A percentile compares a stretch with the other conserved stretches of the same genome.
phyloP scores from a whole-genome alignment of 2,329 filamentous ascomycete genomes.

The Sporothrix humicola region DNA sequence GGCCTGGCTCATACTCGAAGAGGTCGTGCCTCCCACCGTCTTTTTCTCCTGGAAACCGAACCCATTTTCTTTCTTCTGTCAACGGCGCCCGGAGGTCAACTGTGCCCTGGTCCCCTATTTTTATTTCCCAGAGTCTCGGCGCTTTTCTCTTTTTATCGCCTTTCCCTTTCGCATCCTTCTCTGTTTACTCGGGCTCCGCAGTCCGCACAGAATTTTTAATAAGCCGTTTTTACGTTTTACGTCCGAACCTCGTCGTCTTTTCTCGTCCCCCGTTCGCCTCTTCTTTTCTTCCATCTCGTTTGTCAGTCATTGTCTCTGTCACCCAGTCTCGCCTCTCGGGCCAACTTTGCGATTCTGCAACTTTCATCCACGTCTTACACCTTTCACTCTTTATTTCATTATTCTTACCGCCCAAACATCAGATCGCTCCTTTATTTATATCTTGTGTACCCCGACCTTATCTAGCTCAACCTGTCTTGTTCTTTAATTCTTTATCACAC shows the following conservation, averaged over 20 bases:
- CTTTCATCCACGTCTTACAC: background rate
- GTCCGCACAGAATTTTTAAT: background rate
- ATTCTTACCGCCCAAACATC: background rate
- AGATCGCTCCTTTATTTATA: background rate
- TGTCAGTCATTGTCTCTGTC: background rate
- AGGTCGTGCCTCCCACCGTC: too few species aligned
- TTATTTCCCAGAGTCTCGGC: background rate
- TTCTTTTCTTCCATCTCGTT: background rate
- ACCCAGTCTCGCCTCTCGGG: background rate
- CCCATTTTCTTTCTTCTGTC: background rate
- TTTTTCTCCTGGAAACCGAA: background rate
- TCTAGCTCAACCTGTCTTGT: background rate
- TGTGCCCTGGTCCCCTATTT: background rate
- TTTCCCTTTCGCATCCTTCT: background rate
- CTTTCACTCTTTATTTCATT: background rate
- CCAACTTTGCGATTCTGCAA: background rate
- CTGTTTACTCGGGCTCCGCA: slow-evolving; percentile 8
- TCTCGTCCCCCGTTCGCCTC: background rate
- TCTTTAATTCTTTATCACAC: background rate
- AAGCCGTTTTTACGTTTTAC: background rate
- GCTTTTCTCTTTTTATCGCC: background rate
- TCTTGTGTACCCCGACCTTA: background rate
- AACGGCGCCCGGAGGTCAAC: slow-evolving; percentile 13
- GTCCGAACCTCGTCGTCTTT: background rate
- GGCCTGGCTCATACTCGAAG: too few species aligned